Conservation (phyloP, 345 rosid species). For the Boechera divaricarpa region DNA sequence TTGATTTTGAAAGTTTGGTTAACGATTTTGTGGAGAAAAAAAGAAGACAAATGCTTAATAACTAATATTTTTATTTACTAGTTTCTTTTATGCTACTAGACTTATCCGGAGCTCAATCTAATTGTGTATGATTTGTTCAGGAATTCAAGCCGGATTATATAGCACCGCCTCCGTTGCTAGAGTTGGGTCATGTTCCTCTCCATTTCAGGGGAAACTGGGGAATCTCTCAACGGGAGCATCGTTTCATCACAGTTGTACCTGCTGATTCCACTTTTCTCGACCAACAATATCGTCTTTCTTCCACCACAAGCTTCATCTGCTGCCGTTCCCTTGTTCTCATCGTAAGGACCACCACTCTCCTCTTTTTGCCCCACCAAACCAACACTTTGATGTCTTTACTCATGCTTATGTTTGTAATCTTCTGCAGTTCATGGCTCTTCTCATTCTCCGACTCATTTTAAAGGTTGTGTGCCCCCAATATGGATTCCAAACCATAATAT, state of each 20-base stretch:
- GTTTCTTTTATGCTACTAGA: too few relatives aligned
- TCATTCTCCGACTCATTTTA: constrained; percentile 57
- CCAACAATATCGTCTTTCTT: constrained; percentile 59
- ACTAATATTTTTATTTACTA: too few relatives aligned
- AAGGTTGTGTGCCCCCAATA: too few relatives aligned
- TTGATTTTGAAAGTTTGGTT: too few relatives aligned
- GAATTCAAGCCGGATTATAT: constrained; percentile 85
- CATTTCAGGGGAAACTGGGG: constrained; percentile 93
- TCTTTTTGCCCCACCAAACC: not conserved
- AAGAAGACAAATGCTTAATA: too few relatives aligned
- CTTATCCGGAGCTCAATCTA: too few relatives aligned
- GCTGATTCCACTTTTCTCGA: constrained; percentile 55
- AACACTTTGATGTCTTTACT: constrained; percentile 20
- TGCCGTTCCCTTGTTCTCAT: constrained; percentile 67
- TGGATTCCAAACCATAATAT: too few relatives aligned
- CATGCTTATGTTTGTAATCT: constrained; percentile 6
- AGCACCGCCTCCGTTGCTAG: constrained; percentile 80
- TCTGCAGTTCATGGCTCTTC: constrained; percentile 81
- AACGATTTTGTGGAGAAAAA: too few relatives aligned
- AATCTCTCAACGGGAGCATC: constrained; percentile 63
- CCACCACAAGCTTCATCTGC: constrained; percentile 60
- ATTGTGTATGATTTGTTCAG: constrained; percentile 46
- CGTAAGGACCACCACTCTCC: constrained; percentile 48
- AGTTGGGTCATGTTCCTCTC: constrained; percentile 72
- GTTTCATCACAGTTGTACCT: constrained; percentile 72